Evolutionary conservation across 768 basidiomycete genomes (phyloP), one percentile per base, ranked within the genome.

Genomic region (Strobilomyces confusus): DNA sequence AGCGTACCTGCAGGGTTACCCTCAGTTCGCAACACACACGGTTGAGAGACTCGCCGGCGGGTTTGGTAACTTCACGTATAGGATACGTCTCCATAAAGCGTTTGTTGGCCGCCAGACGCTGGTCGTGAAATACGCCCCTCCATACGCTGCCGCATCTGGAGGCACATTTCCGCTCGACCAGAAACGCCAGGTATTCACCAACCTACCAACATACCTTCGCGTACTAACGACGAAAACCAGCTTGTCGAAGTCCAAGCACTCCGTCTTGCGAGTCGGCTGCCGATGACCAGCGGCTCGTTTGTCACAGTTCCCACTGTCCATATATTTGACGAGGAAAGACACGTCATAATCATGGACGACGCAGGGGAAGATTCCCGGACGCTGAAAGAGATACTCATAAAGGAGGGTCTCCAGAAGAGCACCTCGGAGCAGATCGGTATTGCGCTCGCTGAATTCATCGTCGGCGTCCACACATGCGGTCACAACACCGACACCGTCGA

Each of bases 281-380:
- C 77, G 22, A 33, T 33, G 2, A 8, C 33, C 2, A 70, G 72
- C 9, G 51, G 49, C 17, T 65, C 75, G 3, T 47, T 78, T 17
- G 73, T 81, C 44, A 75, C 72, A 2, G 77, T 80, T 5, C 84
- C 84, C 2, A 62, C 52, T 7, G 69, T 86, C 15, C 69, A 78
- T 59, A 65, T 72, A 32, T 77, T 79, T 61, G 84, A 87, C 58
- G 63, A 74, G 37, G 69, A 67, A 23, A 72, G 63, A 11, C 71
- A 78, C 55, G 78, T 77, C 14, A 73, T 87, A 36, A 75, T 87
- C 62, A 84, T 87, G 75, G 80, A 84, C 42, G 86, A 87, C 53
- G 75, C 73, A 48, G 85, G 86, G 4, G 63, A 61, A 30, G 56
- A 64, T 4, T 42, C 51, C 19, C 52, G 38, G 38, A 77, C 68